phyloP scores from a whole-genome alignment of 148 eudicot species.

The Euryodendron excelsum region DNA sequence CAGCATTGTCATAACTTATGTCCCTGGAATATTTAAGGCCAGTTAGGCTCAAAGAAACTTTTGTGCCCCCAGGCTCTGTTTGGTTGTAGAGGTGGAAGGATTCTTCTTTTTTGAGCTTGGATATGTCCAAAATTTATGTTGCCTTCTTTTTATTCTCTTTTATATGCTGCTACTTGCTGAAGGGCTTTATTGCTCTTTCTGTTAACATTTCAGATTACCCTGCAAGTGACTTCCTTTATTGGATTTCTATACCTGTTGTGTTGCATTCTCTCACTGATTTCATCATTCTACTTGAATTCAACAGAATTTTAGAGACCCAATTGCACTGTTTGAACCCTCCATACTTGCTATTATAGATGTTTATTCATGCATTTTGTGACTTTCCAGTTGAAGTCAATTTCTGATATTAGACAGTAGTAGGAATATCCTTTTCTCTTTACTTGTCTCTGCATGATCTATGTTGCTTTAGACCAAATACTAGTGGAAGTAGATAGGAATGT shows the following conservation, averaged over 20 bases:
- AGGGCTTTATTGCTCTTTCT: no score
- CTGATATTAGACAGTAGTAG: not conserved
- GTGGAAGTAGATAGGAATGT: no score
- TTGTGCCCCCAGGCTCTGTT: slow-evolving; percentile 24
- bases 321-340: not conserved
- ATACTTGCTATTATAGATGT: no score
- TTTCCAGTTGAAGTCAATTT: not conserved
- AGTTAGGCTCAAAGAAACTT: slow-evolving; percentile 33
- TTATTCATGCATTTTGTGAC: not conserved
- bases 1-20: slow-evolving; percentile 44
- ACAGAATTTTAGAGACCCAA: not conserved
- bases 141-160: no score
- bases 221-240: no score
- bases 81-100: slow-evolving; percentile 25
- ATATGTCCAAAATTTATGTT: not conserved
- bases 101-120: not conserved
- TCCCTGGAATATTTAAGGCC: slow-evolving; percentile 39
- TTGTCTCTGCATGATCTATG: no score
- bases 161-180: no score
- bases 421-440: not conserved
- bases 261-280: no score
- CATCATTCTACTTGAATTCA: no score
- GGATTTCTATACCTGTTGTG: no score
- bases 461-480: no score
- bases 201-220: no score